Base-by-base conservation (phyloP, 164 flowering plant genomes). In the Cinnamomum chago region DNA sequence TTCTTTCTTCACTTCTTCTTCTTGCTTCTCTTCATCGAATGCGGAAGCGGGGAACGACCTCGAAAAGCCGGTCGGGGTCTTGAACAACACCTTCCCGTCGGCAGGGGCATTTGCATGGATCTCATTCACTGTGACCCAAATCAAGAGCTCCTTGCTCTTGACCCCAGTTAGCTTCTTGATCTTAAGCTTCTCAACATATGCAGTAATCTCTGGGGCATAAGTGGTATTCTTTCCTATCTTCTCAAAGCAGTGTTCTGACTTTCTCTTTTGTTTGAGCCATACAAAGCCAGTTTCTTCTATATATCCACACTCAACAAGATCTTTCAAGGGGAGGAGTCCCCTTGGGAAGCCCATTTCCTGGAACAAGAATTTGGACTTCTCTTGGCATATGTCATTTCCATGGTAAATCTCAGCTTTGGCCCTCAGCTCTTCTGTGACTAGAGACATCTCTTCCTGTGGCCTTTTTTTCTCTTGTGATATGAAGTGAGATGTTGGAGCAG, bases 341-440 rank as follows among this genome's bases (percentile, higher is more conserved):
- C 50, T 68, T 14, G 70, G 70, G 20, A 68, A 14, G 70, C 70
- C 70, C 14, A 68, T 33, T 68, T 68, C 70, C 27, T 40, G 20
- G 47, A 68, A 27, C 50, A 68, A 40, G 24, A n/a, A 22, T n/a
- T 28, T 30, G 18, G 51, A 68, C n/a, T 30, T 68, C 50, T 17
- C 70, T 40, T 68, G 35, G 70, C 50, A 68, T 24, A 30, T 68
- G 20, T 68, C 70, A 68, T 68, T 17, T 30, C 70, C 70, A 33
- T 68, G n/a, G 50, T 28, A 68, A 14, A 68, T 30, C 28, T 68
- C 50, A 40, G 70, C 70, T 40, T 68, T 68, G n/a, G n/a, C 70
- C 28, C 28, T 68, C 1, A 68, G 4, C 13, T 68, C 70, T 68
- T 68, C 50, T 17, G 51, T 28, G 22, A 68, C 60, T 55, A 40